These are phyloP conservation scores for Aspergillaceae sp. DNA, from an alignment of 2,329 filamentous ascomycete genomes.

Conservation along the genomic window DNA sequence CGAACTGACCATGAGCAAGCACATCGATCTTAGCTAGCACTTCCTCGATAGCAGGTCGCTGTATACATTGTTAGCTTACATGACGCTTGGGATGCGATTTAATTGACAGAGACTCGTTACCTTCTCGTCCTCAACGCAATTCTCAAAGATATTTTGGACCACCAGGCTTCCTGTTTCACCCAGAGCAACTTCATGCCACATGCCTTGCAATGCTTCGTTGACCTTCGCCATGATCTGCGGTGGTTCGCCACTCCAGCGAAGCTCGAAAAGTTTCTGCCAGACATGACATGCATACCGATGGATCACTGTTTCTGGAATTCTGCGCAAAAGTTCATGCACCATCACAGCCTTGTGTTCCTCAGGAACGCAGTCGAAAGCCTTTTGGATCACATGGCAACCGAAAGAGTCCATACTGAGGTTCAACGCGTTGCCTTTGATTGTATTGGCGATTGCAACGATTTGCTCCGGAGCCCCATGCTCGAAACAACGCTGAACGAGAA, in stretches of 20 bases:
- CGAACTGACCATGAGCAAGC: slow-evolving; percentile 94
- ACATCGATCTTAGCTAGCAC: slow-evolving; percentile 92
- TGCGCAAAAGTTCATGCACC: slow-evolving; percentile 93
- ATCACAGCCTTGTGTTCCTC: slow-evolving; percentile 97
- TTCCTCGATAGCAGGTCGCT: slow-evolving; percentile 96
- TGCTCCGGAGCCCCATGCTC: slow-evolving; percentile 95
- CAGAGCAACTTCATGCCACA: slow-evolving; percentile 98
- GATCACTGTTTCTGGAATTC: slow-evolving; percentile 95
- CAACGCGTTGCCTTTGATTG: slow-evolving; percentile 87
- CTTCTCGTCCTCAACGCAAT: slow-evolving; percentile 97
- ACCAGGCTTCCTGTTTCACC: slow-evolving; percentile 96
- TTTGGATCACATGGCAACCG: slow-evolving; percentile 95
- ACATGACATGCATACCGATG: slow-evolving; percentile 98
- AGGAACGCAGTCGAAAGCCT: slow-evolving; percentile 94
- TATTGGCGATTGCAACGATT: slow-evolving; percentile 85
- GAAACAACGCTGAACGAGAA: slow-evolving; percentile 95
- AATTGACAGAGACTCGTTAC: slow-evolving; percentile 40
- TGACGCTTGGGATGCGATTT: background rate
- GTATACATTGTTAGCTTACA: slow-evolving; percentile 14
- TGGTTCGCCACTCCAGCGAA: slow-evolving; percentile 88
- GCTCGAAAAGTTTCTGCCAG: slow-evolving; percentile 98
- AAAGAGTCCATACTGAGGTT: slow-evolving; percentile 97
- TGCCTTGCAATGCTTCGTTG: slow-evolving; percentile 85
- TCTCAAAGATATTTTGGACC: slow-evolving; percentile 99
- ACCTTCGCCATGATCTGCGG: slow-evolving; percentile 98